phyloP scores from a whole-genome alignment of 495 filamentous ascomycete species.

The Eremomyces bilateralis region DNA sequence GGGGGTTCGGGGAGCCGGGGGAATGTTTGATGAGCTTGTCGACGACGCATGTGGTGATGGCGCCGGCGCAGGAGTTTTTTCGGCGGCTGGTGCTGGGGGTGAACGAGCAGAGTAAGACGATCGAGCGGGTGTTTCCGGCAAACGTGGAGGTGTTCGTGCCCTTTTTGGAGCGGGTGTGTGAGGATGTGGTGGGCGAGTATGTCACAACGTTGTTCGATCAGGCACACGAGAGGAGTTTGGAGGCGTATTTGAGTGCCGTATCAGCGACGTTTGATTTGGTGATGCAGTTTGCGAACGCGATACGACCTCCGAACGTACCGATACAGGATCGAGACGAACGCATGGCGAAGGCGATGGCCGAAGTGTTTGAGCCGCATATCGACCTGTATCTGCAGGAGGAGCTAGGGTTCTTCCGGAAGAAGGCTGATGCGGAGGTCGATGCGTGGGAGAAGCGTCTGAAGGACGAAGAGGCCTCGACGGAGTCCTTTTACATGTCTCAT shows the following conservation, averaged over 20 bases:
- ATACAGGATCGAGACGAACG: conserved; percentile 32
- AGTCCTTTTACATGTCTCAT: conserved; percentile 87
- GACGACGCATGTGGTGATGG: conserved; percentile 17
- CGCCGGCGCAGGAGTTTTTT: conserved; percentile 66
- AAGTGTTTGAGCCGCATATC: conserved; percentile 73
- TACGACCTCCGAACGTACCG: conserved; percentile 41
- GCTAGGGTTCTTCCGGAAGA: conserved; percentile 57
- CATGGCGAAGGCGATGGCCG: conserved; percentile 35
- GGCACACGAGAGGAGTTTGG: conserved; percentile 52
- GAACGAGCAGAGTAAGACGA: conserved; percentile 65
- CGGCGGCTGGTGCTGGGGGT: conserved; percentile 44
- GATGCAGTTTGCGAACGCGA: conserved; percentile 44
- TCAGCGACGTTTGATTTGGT: conserved; percentile 73
- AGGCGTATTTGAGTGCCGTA: conserved; percentile 68
- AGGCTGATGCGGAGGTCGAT: conserved; percentile 52
- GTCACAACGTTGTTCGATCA: conserved; percentile 74
- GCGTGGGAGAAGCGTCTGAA: conserved; percentile 82
- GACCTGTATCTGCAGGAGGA: conserved; percentile 90
- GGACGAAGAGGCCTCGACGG: conserved; percentile 73
- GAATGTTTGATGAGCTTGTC: conserved; percentile 45
- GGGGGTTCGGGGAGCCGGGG: conserved; percentile 50
- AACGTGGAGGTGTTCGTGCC: conserved; percentile 46
- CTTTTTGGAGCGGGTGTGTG: conserved; percentile 62
- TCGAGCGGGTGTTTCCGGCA: conserved; percentile 71
- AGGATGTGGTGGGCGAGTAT: conserved; percentile 75